Percentiles rank a stretch among this genome's conserved stretches.
These are phyloP conservation scores for Tolypocladium sp. DNA, from an alignment of 2,329 filamentous ascomycete species.

Conservation along the genomic window DNA sequence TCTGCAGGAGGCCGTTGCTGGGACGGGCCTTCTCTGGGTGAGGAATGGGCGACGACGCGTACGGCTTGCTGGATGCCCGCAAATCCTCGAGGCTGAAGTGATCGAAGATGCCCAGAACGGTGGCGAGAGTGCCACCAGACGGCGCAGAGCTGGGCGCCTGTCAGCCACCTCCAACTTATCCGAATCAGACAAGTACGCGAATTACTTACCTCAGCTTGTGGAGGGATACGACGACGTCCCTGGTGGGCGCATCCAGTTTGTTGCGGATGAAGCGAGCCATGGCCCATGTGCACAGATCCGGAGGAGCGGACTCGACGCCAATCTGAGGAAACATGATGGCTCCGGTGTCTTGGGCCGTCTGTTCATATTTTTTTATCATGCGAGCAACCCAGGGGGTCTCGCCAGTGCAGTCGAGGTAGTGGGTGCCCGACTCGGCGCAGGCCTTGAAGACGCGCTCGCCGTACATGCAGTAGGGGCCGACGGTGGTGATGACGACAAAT, in stretches of 20 bases:
- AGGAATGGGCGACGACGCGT: slow-evolving; percentile 47
- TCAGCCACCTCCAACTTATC: neutral
- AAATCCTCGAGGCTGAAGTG: slow-evolving; percentile 40
- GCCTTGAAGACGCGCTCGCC: slow-evolving; percentile 52
- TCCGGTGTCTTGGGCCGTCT: slow-evolving; percentile 40
- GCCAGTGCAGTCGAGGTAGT: slow-evolving; percentile 56
- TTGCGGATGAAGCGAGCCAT: slow-evolving; percentile 41
- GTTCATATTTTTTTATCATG: slow-evolving; percentile 53
- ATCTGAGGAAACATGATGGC: slow-evolving; percentile 53
- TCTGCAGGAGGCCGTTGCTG: slow-evolving; percentile 26
- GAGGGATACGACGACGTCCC: slow-evolving; percentile 44
- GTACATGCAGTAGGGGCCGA: slow-evolving; percentile 48
- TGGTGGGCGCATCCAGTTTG: slow-evolving; percentile 37
- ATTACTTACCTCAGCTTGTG: slow-evolving; percentile 28
- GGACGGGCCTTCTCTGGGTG: slow-evolving; percentile 25
- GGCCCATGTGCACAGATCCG: slow-evolving; percentile 49
- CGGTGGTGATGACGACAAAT: slow-evolving; percentile 45
- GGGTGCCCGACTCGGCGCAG: slow-evolving; percentile 53
- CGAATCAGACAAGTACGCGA: neutral
- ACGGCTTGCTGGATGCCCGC: slow-evolving; percentile 36
- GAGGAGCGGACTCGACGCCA: slow-evolving; percentile 52
- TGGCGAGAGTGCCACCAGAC: slow-evolving; percentile 61
- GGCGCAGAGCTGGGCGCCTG: slow-evolving; percentile 22
- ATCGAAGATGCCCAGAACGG: slow-evolving; percentile 52
- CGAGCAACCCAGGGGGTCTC: slow-evolving; percentile 47